phyloP scores from a whole-genome alignment of 2,329 filamentous ascomycete species.

The Calonectria hawksworthii region DNA sequence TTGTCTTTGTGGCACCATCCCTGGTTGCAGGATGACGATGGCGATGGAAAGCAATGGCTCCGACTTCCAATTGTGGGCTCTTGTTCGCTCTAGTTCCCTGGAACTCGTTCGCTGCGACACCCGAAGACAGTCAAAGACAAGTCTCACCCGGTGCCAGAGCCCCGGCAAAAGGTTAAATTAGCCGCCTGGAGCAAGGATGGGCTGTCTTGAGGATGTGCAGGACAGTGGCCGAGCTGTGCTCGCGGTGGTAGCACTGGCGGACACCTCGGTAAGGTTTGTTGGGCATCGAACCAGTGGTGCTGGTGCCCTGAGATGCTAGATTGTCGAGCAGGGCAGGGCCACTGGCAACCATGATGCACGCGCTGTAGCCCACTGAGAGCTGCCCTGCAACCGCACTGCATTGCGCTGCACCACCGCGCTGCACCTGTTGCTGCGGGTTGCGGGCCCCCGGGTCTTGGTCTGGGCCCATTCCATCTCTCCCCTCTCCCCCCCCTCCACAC shows the following conservation, averaged over 20 bases:
- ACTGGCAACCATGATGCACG: not conserved
- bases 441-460: slow-evolving; percentile 12
- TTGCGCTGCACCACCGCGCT: not conserved
- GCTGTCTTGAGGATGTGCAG: slow-evolving; percentile 15
- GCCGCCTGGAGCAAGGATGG: slow-evolving; percentile 30
- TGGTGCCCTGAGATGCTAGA: not conserved
- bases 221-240: not conserved
- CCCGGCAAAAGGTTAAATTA: slow-evolving; percentile 43
- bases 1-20: not conserved
- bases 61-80: not conserved
- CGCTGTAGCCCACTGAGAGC: not conserved
- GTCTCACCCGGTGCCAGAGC: slow-evolving; percentile 11
- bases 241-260: not conserved
- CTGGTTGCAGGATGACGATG: slow-evolving; percentile 1
- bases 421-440: slow-evolving; percentile 6
- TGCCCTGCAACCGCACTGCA: slow-evolving; percentile 2
- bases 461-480: slow-evolving; percentile 19
- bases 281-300: slow-evolving; percentile 1
- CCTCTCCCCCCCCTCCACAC: slow-evolving; percentile 13
- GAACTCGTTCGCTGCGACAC: slow-evolving; percentile 4
- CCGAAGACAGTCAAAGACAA: slow-evolving; percentile 2
- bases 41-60: not conserved
- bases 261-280: slow-evolving; percentile 12
- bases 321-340: slow-evolving; percentile 1
- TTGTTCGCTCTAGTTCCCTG: not conserved